Base-by-base conservation (phyloP, 805 yeast genomes). In the Yarrowia sp. region DNA sequence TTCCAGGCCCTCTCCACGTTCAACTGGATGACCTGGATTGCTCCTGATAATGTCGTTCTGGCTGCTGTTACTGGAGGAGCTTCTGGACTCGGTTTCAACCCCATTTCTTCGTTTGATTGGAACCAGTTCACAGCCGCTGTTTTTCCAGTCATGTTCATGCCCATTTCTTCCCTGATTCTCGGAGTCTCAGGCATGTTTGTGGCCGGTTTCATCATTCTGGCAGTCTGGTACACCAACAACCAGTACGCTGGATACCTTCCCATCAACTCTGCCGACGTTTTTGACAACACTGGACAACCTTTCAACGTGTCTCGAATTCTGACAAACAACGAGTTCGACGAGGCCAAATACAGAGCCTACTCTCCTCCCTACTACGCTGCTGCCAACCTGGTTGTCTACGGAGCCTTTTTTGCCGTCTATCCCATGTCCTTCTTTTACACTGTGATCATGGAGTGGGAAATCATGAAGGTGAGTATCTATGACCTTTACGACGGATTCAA, bases 301-400 rank as follows among this genome's bases (percentile, higher is more conserved):
- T 86, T 78, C 71, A 76, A 81, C 30, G 83, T 85, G 56, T 78
- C 79, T n/a, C 72, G 80, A 64, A 78, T 86, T 21, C 71, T 86
- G 49, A 58, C 62, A 16, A 41, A 68, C 26, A 68, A 67, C 46
- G 40, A 43, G 1, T 79, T 86, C 66, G 78, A 82, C 70, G 73
- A 75, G 56, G 75, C 73, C 10, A 83, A 77, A 5, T 87, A 86
- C 73, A 72, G 82, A 69, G 73, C 75, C 9, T 87, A 87, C 74
- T 86, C 90, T 0, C 88, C 89, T 14, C 90, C 91, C 7, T 86
- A 81, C 73, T 85, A 84, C 70, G 71, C 84, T 33, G 89, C 90
- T 9, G 89, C 68, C 30, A 59, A 64, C 54, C 36, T 69, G 51
- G 69, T 70, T 4, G 72, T 79, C 22, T 85, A 85, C 69, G 88